Evolutionary conservation across 2,329 filamentous ascomycete species (phyloP).

Genomic region (Colletotrichum echinochloae): DNA sequence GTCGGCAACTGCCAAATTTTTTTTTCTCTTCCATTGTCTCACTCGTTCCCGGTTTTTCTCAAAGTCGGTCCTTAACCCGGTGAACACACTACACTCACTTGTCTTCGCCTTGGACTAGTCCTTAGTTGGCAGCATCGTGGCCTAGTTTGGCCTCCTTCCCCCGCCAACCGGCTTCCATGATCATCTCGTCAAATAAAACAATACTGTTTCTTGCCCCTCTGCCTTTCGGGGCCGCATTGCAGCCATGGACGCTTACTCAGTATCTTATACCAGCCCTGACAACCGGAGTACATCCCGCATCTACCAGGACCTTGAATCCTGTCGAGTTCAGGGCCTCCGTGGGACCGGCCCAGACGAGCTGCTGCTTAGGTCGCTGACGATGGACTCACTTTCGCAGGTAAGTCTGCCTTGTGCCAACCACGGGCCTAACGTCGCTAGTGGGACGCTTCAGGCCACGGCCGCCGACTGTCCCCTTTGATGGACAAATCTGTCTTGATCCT

Average conservation of each 20-base stretch:
- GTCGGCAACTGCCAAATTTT: conserved; percentile 3
- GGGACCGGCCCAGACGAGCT: conserved; percentile 47
- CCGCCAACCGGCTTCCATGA: neutral
- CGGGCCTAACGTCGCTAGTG: conserved; percentile 37
- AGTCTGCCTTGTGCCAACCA: conserved; percentile 34
- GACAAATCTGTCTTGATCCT: conserved; percentile 1
- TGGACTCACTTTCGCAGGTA: conserved; percentile 54
- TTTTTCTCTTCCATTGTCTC: conserved; percentile 17
- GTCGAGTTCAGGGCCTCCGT: conserved; percentile 52
- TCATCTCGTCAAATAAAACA: conserved; percentile 12
- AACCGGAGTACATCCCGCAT: conserved; percentile 59
- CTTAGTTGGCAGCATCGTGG: conserved; percentile 9
- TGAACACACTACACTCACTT: conserved; percentile 22
- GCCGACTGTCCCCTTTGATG: conserved; percentile 23
- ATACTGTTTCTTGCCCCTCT: neutral
- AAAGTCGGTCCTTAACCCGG: conserved; percentile 4
- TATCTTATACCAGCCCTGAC: conserved; percentile 60
- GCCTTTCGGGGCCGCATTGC: neutral
- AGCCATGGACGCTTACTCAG: conserved; percentile 65
- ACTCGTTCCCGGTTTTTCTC: conserved; percentile 12
- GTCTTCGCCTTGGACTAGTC: conserved; percentile 13
- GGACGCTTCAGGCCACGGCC: conserved; percentile 21
- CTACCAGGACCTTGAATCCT: conserved; percentile 61
- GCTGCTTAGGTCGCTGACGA: conserved; percentile 47
- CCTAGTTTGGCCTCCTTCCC: conserved; percentile 27